Base-by-base conservation (phyloP, 2,329 filamentous ascomycete species). In the Fusarium annulatum region DNA sequence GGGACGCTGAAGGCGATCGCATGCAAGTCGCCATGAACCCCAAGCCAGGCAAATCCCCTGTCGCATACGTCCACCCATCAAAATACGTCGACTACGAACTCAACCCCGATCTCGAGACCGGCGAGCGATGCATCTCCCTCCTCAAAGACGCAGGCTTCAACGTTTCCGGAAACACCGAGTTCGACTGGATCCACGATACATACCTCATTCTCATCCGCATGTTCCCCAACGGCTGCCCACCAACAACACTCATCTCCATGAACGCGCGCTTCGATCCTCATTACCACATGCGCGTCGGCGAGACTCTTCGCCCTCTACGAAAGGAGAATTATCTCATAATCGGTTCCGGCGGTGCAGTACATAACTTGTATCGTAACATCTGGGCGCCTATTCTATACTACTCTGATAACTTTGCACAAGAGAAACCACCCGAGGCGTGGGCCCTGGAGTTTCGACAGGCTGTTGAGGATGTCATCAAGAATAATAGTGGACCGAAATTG, bases 101-200 rank as follows among this genome's bases (percentile, higher is more conserved):
- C 26, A 86, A 86, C 48, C 86, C 91, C 0, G 91, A 93, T 79
- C 82, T 92, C 4, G 76, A 81, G 9, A 89, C 85, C 15, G 86
- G 85, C 1, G 79, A 86, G 23, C 81, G 82, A 14, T 88, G 87
- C 76, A 84, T 91, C 51, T 73, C 80, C 1, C 81, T 89, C 58
- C 84, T 93, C 4, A 72, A 5, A 84, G 28, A 53, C 3, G 73
- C 85, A 4, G 90, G 90, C 14, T 88, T 92, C 80, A 83, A 88
- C 39, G 88, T 86, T 3, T 77, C 80, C 8, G 81, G 79, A 3
- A 90, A 92, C 76, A 75, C 84, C 0, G 84, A 77, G 0, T 93
- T 93, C 72, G 88, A 93, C 77, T 93, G 91, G 91, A 93, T 93
- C 78, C 91, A 93, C 82, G 91, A 93, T 80, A 92, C 89, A 0